Base-by-base conservation (phyloP, 1,284 basidiomycete genomes). In the Tranzscheliella williamsii region DNA sequence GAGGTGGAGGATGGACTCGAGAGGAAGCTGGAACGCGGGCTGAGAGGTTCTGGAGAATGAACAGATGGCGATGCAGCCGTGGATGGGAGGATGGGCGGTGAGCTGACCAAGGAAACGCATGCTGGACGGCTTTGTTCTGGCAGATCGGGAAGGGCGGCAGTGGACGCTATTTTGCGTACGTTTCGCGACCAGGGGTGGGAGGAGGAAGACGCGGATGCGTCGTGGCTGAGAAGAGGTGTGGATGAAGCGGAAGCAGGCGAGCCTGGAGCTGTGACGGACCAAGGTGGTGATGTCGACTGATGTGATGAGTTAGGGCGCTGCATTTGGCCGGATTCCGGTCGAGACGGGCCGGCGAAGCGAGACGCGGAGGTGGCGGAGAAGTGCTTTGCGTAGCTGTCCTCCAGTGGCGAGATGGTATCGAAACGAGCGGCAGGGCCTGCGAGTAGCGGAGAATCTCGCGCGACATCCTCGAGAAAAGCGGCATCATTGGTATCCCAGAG, bases 401-500 rank as follows among this genome's bases (percentile, higher is more conserved):
- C 43, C 9, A 43, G 38, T 3, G 51, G 40, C 23, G 46, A 38
- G 6, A 49, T 22, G 15, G 51, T 27, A 23, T 46, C 44, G 27
- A 51, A 47, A 40, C 31, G 44, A 24, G 51, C 38, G 11, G 40
- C 31, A 1, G 45, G 44, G 27, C 18, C 21, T 17, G 48, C 39
- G 6, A 54, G 24, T 5, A 43, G 24, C 5, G 51, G 57, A 5
- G n/a, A n/a, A n/a, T n/a, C n/a, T n/a, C n/a, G 53, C 11, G 60
- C 53, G 18, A 63, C 53, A 17, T 63, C 49, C 24, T 63, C 41
- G 35, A 63, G 53, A 32, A 63, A 63, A 15, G 60, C 60, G n/a
- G 60, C 49, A 23, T 63, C 60, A 39, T 57, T 63, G 42, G 52
- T 63, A 40, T 63, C 60, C 60, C 60, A 63, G 45, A 63, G 52